Conservation (phyloP, 495 filamentous ascomycete genomes). For the Cairneyella variabilis region DNA sequence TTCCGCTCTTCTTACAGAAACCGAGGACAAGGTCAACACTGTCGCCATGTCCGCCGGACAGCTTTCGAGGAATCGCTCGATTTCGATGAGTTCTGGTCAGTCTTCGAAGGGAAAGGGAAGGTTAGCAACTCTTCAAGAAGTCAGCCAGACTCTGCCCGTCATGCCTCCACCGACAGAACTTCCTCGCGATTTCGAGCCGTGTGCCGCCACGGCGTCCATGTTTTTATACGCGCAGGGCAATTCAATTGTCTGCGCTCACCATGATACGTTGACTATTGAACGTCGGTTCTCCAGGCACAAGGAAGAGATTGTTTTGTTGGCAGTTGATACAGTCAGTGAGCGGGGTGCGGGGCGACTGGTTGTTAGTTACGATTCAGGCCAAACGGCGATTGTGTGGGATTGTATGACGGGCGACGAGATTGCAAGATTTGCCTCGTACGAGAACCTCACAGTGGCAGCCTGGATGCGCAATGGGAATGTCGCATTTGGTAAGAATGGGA, state of each 20-base stretch:
- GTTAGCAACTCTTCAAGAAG: conserved; percentile 34
- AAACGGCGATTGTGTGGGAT: conserved; percentile 96
- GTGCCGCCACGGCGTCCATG: conserved; percentile 80
- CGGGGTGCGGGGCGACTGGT: conserved; percentile 78
- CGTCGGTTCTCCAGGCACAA: conserved; percentile 80
- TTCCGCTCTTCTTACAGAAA: conserved; percentile 11
- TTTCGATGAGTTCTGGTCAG: conserved; percentile 51
- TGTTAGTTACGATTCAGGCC: conserved; percentile 87
- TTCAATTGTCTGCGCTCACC: conserved; percentile 74
- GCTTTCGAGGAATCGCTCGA: conserved; percentile 55
- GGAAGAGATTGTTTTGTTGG: conserved; percentile 76
- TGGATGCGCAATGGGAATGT: conserved; percentile 99
- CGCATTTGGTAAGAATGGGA: conserved; percentile 62
- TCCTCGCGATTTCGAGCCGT: conserved; percentile 69
- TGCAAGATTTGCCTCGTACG: conserved; percentile 85
- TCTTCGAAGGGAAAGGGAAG: conserved; percentile 39
- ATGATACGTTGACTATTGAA: conserved; percentile 89
- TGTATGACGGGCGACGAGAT: conserved; percentile 87
- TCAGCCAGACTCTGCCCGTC: conserved; percentile 42
- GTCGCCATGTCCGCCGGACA: conserved; percentile 45
- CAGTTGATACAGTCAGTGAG: conserved; percentile 91
- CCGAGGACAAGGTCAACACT: conserved; percentile 16
- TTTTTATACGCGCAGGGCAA: conserved; percentile 82
- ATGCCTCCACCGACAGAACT: conserved; percentile 46
- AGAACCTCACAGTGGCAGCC: conserved; percentile 74